Evolutionary conservation across 192 early-diverging fungal genomes (phyloP).

Genomic region (Podila epigama): DNA sequence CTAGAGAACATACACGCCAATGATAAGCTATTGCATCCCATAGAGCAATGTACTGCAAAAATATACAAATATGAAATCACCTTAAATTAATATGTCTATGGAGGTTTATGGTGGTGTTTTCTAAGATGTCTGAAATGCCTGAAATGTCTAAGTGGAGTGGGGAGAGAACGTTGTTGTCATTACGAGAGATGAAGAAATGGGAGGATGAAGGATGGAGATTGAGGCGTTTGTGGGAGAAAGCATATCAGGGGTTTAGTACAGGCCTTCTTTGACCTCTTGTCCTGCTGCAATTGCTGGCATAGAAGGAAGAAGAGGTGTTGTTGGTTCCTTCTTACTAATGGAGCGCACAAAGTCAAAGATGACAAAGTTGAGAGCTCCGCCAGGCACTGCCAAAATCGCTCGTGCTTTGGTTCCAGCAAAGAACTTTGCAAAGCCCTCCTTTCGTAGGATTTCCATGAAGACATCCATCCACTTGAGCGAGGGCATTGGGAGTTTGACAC

Average conservation of each 20-base stretch:
- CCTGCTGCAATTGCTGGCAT: too few species aligned
- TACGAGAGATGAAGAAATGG: background rate
- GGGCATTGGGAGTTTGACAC: constrained; percentile 34
- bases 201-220: background rate
- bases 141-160: too few species aligned
- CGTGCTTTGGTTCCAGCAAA: constrained; percentile 42
- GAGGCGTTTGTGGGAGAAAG: background rate
- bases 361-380: constrained; percentile 51
- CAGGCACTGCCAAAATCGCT: constrained; percentile 44
- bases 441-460: constrained; percentile 45
- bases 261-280: background rate
- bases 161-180: too few species aligned
- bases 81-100: too few species aligned
- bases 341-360: constrained; percentile 54
- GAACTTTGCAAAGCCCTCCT: constrained; percentile 46
- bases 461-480: constrained; percentile 45
- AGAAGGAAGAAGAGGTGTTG: background rate
- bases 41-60: too few species aligned
- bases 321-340: constrained; percentile 17
- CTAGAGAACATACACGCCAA: too few species aligned
- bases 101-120: too few species aligned
- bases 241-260: background rate
- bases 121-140: too few species aligned
- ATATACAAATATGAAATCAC: too few species aligned
- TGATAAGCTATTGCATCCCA: too few species aligned